A percentile compares a stretch with the other conserved stretches of the same genome.
phyloP scores from a whole-genome alignment of 106 monocot species.

The Platanthera guangdongensis region DNA sequence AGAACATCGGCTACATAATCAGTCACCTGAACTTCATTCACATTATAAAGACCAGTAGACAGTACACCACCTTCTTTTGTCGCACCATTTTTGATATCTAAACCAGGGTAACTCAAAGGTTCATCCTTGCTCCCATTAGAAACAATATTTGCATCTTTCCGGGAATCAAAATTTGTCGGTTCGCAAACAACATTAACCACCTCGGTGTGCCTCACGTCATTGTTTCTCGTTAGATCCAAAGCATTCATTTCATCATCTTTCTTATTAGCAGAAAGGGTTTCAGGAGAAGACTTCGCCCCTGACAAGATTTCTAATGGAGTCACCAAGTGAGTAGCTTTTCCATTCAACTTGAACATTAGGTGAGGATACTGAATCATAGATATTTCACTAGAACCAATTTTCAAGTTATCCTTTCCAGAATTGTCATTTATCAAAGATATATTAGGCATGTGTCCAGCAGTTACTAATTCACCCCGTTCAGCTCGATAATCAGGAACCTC shows the following conservation, averaged over 20 bases:
- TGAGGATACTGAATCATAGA: conserved; percentile 28
- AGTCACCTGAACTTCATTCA: conserved; percentile 21
- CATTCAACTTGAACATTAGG: conserved; percentile 21
- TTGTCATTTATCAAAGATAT: conserved; percentile 18
- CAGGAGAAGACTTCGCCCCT: conserved; percentile 44
- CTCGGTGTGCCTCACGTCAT: conserved; percentile 20
- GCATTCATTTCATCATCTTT: conserved; percentile 26
- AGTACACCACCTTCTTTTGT: conserved; percentile 13
- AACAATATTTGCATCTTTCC: conserved; percentile 28
- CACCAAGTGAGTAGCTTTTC: conserved; percentile 58
- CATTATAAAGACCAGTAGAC: conserved; percentile 14
- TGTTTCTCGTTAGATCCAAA: conserved; percentile 25
- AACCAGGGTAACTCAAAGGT: conserved; percentile 4
- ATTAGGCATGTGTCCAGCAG: conserved; percentile 17
- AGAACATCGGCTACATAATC: conserved; percentile 25
- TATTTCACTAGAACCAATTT: conserved; percentile 29
- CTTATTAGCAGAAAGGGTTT: conserved; percentile 20
- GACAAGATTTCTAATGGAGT: conserved; percentile 84
- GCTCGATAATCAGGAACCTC: conserved; percentile 22
- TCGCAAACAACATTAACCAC: conserved; percentile 46
- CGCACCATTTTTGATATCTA: conserved; percentile 25
- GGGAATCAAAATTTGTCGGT: conserved; percentile 23
- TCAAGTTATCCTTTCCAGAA: conserved; percentile 27
- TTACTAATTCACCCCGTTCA: conserved; percentile 28
- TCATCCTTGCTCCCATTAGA: conserved; percentile 18